Evolutionary conservation across 257 asterid species (phyloP), one percentile per base, ranked within the genome.

Genomic region (Solanum bulbocastanum): DNA sequence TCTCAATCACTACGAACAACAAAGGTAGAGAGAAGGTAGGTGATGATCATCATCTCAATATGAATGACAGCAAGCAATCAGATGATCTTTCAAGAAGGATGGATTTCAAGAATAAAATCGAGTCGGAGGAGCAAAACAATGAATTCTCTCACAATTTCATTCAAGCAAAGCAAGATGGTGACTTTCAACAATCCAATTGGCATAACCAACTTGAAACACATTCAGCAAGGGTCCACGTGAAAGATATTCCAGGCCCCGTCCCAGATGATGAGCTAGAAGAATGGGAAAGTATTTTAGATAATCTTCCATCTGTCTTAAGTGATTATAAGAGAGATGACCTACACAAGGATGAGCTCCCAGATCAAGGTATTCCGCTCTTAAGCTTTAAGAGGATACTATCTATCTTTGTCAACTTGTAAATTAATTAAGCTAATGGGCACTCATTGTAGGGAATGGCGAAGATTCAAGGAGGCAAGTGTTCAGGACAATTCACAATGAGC

Each of bases 311-410:
- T 40, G 39, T 62, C 82, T 81, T 68, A 7, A 66, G 85, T 74
- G 86, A 82, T 85, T 39, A 68, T 25, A 73, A 68, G 42, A 84
- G 84, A 76, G 83, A 68, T 68, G 86, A 91, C 46, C 84, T 25
- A 65, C 87, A 83, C 20, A 83, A 60, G 58, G 85, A 76, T 69
- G 87, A 76, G 44, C 58, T 72, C 75, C 73, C 86, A 33, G 89
- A 91, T 91, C 91, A 89, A 90, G 93, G 93, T 91, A 90, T 27
- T 87, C 65, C 18, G 2, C 74, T 32, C 5, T 46, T 44, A 32
- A 81, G 79, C 56, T 44, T 33, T 14, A 11, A 52, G 32, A 33
- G 25, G 8, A 60, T 83, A 39, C 30, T 27, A 5, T 10, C 86
- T 65, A 42, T 85, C 76, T 22, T 18, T 27, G 78, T 52, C 82